Evolutionary conservation across 139 green algal species (phyloP), one percentile per base, ranked within the genome.

Genomic region (Klebsormidium nitens): DNA sequence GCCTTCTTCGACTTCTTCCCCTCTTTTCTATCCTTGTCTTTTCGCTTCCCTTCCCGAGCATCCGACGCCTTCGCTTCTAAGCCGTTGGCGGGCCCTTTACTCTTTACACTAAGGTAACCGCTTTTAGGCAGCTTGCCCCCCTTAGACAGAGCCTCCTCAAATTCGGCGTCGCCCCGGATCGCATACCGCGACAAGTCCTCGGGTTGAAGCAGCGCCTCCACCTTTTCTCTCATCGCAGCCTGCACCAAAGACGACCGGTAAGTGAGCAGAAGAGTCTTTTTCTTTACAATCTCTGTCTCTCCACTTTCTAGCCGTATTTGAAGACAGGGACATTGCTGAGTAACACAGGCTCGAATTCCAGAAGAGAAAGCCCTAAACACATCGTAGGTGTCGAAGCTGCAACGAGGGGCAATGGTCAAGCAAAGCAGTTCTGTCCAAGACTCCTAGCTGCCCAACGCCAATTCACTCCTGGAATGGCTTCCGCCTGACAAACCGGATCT

Each of bases 181-280:
- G 87, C 80, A 61, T 86, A 94, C 76, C 88, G 73, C 29, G 74
- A 61, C 56, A 95, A 63, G 38, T 90, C 82, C 55, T 90, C 89
- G 2, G 83, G 72, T 29, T 66, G 37, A n/a, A 71, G 64, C 31
- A 66, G 8, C 14, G 23, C 14, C n/a, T 76, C 59, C 23, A 91
- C 65, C 66, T 86, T 75, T 36, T 75, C 66, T 39, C 50, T 60
- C 77, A 88, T 83, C 40, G 69, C 69, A 1, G 70, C 71, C 46
- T 76, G 74, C 34, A 84, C 60, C 39, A 40, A 5, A 4, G 31
- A 64, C 26, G 26, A 64, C n/a, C n/a, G n/a, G n/a, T n/a, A n/a
- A n/a, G n/a, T n/a, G n/a, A n/a, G n/a, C n/a, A n/a, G n/a, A n/a
- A n/a, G n/a, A n/a, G n/a, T n/a, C n/a, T n/a, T n/a, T n/a, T n/a